A percentile compares a stretch with the other conserved stretches of the same genome.
Conservation (phyloP, 805 yeast genomes). For the Saturnispora sanitii region DNA sequence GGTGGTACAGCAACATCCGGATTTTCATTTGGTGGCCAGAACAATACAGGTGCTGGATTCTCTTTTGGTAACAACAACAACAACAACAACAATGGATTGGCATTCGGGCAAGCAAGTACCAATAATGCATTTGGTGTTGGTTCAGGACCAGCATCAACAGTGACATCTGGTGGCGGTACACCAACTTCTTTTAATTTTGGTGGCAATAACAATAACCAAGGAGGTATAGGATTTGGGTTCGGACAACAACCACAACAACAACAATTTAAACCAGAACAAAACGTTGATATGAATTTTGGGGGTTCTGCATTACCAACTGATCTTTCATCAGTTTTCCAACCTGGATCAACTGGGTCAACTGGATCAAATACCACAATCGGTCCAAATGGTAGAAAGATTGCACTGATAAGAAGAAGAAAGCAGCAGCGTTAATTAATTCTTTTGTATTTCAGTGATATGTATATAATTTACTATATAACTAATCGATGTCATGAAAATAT, state of each 20-base stretch:
- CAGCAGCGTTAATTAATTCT: background rate
- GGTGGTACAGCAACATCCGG: background rate
- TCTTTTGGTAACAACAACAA: conserved; percentile 1
- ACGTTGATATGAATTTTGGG: conserved; percentile 18
- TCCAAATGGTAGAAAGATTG: conserved; percentile 1
- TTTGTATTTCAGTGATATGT: too few relatives aligned
- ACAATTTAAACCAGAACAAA: background rate
- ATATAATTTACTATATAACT: too few relatives aligned
- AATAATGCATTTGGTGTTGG: conserved; percentile 7
- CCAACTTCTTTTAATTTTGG: conserved; percentile 6
- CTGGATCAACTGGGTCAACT: background rate
- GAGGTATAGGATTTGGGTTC: background rate
- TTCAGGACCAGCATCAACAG: conserved; percentile 5
- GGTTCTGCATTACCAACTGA: conserved; percentile 13
- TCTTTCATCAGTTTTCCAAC: conserved; percentile 5
- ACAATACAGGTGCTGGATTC: conserved; percentile 1
- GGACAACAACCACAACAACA: background rate
- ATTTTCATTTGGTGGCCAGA: background rate
- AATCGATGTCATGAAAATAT: too few relatives aligned
- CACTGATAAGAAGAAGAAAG: background rate
- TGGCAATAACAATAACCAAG: background rate
- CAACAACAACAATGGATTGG: background rate
- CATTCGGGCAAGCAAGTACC: conserved; percentile 1
- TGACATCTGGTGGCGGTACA: background rate
- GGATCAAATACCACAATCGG: conserved; percentile 6